Percentiles rank a stretch among this genome's conserved stretches.
These are phyloP conservation scores for Neurospora sp. DNA, from an alignment of 495 filamentous ascomycete species.

Conservation along the genomic window DNA sequence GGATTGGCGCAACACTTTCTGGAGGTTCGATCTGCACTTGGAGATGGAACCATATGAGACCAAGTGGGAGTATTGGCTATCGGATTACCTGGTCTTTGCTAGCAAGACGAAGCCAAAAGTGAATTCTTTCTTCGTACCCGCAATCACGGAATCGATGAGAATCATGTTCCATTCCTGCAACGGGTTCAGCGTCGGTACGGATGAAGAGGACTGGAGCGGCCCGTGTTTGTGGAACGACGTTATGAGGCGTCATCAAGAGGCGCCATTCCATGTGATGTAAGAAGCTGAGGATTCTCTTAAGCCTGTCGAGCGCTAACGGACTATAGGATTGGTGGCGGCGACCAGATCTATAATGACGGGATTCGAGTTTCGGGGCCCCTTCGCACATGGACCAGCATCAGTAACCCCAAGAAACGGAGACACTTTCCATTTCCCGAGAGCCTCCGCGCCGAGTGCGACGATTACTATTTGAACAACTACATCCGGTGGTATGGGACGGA, in stretches of 20 bases:
- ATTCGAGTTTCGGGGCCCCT: constrained; percentile 77
- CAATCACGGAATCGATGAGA: constrained; percentile 74
- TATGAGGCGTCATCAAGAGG: constrained; percentile 54
- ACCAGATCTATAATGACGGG: constrained; percentile 92
- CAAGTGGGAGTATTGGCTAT: constrained; percentile 51
- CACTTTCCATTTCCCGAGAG: constrained; percentile 64
- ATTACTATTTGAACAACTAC: constrained; percentile 87
- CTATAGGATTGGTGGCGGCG: constrained; percentile 70
- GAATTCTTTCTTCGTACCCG: constrained; percentile 64
- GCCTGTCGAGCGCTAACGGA: background rate
- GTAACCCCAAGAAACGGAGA: constrained; percentile 71
- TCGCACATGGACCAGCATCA: constrained; percentile 67
- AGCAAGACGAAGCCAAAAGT: constrained; percentile 35
- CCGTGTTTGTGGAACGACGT: constrained; percentile 88
- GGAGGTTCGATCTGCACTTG: constrained; percentile 61
- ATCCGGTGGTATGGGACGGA: constrained; percentile 75
- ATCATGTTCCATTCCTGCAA: constrained; percentile 97
- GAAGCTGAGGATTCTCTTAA: background rate
- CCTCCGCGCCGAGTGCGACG: constrained; percentile 68
- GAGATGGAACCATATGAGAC: constrained; percentile 44
- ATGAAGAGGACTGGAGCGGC: constrained; percentile 75
- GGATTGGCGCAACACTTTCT: constrained; percentile 68
- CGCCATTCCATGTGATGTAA: constrained; percentile 78
- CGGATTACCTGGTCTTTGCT: constrained; percentile 31
- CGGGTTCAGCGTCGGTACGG: constrained; percentile 87